Base-by-base conservation (phyloP, 768 basidiomycete species). In the Lyophyllum decastes region DNA sequence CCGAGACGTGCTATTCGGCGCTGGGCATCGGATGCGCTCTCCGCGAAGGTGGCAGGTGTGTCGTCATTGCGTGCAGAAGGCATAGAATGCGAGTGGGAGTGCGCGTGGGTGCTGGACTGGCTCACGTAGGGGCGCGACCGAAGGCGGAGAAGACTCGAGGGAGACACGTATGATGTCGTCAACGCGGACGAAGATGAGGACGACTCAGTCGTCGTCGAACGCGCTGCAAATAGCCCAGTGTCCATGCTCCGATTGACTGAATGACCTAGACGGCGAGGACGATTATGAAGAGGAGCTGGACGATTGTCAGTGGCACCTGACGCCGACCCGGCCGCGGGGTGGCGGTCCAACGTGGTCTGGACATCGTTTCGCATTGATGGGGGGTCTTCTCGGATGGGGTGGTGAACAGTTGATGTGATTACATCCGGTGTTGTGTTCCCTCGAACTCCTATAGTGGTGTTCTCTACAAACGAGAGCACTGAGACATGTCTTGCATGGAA, bases 1-100 rank as follows among this genome's bases (percentile, higher is more conserved):
- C 75, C 74, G 6, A 72, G 69, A 30, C 75, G 67, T 19, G 78
- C 78, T 8, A 66, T 68, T 19, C 72, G 66, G 17, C 76, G 68
- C 26, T 78, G 72, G 46, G 74, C 70, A 52, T 81, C 81, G 9
- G 72, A 72, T 1, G 76, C 75, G 58, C 70, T 81, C 62, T 82
- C 81, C 1, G 75, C 72, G 43, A 78, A 73, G 0, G 27, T 21
- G 12, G 30, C 44, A 78, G 74, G 0, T 75, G 77, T 30, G 73
- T 80, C 22, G 16, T 41, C 40, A 41, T 16, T 17, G 16, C n/a
- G 40, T 10, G 16, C n/a, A 17, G 40, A 71, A 9, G 71, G 67
- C 6, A 72, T 70, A 17, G 71, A 60, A 30, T 73, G 69, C 16
- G 73, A 52, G 21, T 62, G 49, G 19, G 58, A n/a, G 27, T 60